Evolutionary conservation across 257 asterid genomes (phyloP).

Genomic region (Solanum pimpinellifolium): DNA sequence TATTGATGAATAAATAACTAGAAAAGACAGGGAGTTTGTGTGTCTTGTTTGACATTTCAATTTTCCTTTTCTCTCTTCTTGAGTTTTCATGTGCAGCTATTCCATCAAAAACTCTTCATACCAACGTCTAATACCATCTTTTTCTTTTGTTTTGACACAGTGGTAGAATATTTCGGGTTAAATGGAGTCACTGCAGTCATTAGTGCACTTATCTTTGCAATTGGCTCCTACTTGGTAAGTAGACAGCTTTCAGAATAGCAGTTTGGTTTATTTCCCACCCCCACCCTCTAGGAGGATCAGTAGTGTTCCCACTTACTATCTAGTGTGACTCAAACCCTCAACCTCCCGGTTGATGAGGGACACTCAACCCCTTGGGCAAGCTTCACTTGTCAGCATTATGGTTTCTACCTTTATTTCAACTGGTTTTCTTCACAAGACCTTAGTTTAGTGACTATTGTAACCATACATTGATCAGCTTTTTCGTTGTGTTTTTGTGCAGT

Average conservation of each 20-base stretch:
- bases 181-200: slow-evolving; percentile 37
- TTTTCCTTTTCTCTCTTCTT: not conserved
- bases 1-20: not conserved
- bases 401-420: not conserved
- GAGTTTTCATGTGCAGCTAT: not conserved
- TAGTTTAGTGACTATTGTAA: not conserved
- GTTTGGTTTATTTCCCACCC: not conserved
- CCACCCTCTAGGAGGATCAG: not conserved
- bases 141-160: slow-evolving; percentile 24
- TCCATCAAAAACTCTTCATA: not conserved
- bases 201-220: slow-evolving; percentile 20
- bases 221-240: slow-evolving; percentile 69
- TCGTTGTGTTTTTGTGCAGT: slow-evolving; percentile 27
- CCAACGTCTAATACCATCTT: not conserved
- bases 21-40: not conserved
- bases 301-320: not conserved
- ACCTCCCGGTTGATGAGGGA: not conserved
- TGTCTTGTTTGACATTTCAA: not conserved
- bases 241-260: not conserved
- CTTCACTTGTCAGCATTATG: not conserved
- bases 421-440: not conserved
- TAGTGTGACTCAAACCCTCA: not conserved
- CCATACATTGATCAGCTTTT: not conserved
- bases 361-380: not conserved
- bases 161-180: slow-evolving; percentile 44